Evolutionary conservation across 345 rosid species (phyloP).

Genomic region (Arabis hirsuta): DNA sequence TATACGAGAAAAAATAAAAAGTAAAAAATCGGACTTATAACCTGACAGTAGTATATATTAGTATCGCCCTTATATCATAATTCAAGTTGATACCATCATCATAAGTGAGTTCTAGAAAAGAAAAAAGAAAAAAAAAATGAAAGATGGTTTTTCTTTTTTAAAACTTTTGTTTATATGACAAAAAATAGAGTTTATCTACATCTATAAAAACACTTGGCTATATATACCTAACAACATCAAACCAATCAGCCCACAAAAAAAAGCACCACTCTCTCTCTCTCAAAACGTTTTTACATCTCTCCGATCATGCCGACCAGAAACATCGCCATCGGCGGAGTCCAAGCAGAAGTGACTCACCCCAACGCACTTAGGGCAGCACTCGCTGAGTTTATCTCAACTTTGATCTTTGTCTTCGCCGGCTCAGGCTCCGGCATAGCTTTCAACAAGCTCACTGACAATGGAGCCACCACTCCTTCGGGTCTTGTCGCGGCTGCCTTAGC

Average conservation of each 20-base stretch:
- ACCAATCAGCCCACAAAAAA: conserved; percentile 26
- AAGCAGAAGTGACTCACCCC: conserved; percentile 67
- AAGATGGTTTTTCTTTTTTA: background rate
- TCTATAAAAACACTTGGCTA: conserved; percentile 18
- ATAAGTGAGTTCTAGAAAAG: background rate
- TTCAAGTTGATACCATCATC: background rate
- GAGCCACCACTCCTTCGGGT: conserved; percentile 73
- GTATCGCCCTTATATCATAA: background rate
- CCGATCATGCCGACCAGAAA: conserved; percentile 77
- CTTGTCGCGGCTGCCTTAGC: conserved; percentile 80
- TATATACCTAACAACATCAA: conserved; percentile 27
- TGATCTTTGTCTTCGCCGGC: conserved; percentile 89
- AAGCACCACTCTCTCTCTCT: background rate
- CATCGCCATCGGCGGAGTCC: conserved; percentile 78
- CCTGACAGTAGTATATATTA: background rate
- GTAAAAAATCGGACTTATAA: too few relatives aligned
- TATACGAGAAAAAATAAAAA: too few relatives aligned
- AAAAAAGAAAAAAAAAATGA: background rate
- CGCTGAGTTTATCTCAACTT: conserved; percentile 87
- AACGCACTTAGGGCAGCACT: conserved; percentile 73
- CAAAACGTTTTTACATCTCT: conserved; percentile 21
- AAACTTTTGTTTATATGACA: background rate
- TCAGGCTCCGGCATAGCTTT: conserved; percentile 94
- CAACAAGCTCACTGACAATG: conserved; percentile 72
- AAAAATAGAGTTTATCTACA: background rate